Percentiles rank a stretch among this genome's conserved stretches.
These are phyloP conservation scores for Tuber calosporum DNA, from an alignment of 495 filamentous ascomycete species.

Conservation along the genomic window DNA sequence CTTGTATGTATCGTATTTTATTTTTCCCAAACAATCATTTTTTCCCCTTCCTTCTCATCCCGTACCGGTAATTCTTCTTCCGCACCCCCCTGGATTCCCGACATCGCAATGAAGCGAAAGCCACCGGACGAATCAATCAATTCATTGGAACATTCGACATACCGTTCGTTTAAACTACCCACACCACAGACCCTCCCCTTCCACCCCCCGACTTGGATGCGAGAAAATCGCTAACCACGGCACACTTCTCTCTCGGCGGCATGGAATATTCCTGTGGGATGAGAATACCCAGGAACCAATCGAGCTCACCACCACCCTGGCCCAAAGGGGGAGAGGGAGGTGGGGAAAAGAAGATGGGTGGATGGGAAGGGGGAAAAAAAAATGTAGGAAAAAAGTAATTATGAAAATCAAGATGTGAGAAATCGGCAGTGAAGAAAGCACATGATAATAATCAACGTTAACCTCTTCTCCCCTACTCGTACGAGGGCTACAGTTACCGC, in stretches of 20 bases:
- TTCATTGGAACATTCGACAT: neutral
- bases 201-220: neutral
- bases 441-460: neutral
- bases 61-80: neutral
- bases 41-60: neutral
- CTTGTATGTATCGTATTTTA: too few relatives aligned
- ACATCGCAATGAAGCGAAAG: neutral
- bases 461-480: neutral
- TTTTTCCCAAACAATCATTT: neutral
- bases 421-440: constrained; percentile 2
- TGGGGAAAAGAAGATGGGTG: neutral
- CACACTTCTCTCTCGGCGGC: neutral
- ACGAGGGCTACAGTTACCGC: neutral
- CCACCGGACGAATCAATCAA: neutral
- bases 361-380: neutral
- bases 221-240: neutral
- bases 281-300: neutral
- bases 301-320: neutral
- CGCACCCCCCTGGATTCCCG: neutral
- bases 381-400: neutral
- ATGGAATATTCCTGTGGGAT: neutral
- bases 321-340: neutral
- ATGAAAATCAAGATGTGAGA: neutral
- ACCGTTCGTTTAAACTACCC: neutral
- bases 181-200: neutral